A percentile compares a stretch with the other conserved stretches of the same genome.
Conservation (phyloP, 176 grass and related monocot species). For the Carex littledalei region DNA sequence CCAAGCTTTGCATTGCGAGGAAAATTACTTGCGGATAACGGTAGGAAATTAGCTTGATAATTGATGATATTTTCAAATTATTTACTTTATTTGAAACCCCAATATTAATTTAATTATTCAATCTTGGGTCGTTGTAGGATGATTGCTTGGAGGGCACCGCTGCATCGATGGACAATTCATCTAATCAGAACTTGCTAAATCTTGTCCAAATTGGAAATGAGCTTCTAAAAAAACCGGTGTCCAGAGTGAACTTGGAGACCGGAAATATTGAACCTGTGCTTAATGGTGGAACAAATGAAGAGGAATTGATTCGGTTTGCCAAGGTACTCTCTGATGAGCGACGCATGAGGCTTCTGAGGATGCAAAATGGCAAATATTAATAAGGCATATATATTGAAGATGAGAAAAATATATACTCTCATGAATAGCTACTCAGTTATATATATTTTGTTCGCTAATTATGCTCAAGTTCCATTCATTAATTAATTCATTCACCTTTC, state of each 20-base stretch:
- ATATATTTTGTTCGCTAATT: too few species aligned
- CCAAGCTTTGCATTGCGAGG: constrained; percentile 26
- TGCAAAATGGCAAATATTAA: not conserved
- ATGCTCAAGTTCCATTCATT: too few species aligned
- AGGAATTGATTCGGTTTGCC: constrained; percentile 36
- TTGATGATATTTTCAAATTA: not conserved
- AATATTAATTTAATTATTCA: not conserved
- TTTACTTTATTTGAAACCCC: not conserved
- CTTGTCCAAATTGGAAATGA: constrained; percentile 25
- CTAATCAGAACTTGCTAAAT: not conserved
- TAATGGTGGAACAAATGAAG: constrained; percentile 30
- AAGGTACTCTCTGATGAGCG: constrained; percentile 21
- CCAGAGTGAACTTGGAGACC: constrained; percentile 47
- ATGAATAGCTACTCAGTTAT: not conserved
- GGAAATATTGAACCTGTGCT: constrained; percentile 10
- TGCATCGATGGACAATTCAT: constrained; percentile 6
- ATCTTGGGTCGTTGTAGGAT: constrained; percentile 7
- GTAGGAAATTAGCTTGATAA: not conserved
- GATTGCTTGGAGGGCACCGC: constrained; percentile 30
- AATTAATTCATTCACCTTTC: too few species aligned
- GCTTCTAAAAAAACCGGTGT: constrained; percentile 30
- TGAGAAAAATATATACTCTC: too few species aligned
- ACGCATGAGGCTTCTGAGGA: not conserved
- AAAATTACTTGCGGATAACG: constrained; percentile 53
- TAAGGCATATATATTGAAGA: not conserved